Evolutionary conservation across 23 red algal genomes (phyloP), one percentile per base, ranked within the genome.

Genomic region (Gracilaria gracilis): DNA sequence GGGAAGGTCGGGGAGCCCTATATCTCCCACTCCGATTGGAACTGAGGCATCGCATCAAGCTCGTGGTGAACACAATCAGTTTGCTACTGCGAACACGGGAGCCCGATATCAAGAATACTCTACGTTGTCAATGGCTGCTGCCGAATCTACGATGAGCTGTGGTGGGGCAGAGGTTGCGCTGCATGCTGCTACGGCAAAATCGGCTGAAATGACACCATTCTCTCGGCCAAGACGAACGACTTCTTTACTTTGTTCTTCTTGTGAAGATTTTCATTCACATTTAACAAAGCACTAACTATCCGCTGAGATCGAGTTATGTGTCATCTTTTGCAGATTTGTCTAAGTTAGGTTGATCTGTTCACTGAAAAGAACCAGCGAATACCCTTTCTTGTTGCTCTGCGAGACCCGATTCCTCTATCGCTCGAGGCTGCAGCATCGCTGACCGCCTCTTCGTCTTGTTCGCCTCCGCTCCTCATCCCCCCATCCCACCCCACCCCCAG

Each of bases 71-170:
- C 27, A 57, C 12, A 53, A 40, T 38, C 19, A 48, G 49, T 62
- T 82, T 25, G 36, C 44, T 46, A 24, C 32, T 5, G 58, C 79
- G 36, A 82, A 82, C 36, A 67, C 75, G 37, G 70, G 48, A 20
- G 64, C 74, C 13, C 44, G 62, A 31, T 90, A 80, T 74, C 87
- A 90, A 28, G 87, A 81, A 47, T 74, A 81, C 44, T 90, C 75
- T 9, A 90, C 87, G 14, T 55, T 90, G n/a, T 90, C 87, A 57
- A 64, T 90, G 42, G 73, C 87, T 53, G 87, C 87, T 3, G 87
- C 72, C 25, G 87, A 90, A 81, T 90, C 87, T 20, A 90, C 87
- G 3, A 90, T 90, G 70, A 90, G 87, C 74, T 90, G 74, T 47
- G 87, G 87, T 2, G 87, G 87, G 11, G 57, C 76, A 51, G 87